Conservation (phyloP, 805 yeast genomes). For the Kazachstania taianensis region DNA sequence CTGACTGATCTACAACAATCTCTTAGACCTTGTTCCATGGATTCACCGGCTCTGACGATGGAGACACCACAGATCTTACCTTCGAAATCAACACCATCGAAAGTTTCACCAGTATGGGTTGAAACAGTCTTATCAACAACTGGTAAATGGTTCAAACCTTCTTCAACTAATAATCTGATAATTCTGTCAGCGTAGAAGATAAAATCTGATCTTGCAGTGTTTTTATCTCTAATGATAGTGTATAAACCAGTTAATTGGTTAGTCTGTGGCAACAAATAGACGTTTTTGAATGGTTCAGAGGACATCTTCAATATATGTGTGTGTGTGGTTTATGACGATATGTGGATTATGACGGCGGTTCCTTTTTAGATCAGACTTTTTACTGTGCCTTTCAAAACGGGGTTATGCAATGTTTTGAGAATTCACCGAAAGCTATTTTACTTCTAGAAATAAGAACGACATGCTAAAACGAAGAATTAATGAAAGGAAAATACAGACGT, state of each 20-base stretch:
- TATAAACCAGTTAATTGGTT: slow-evolving; percentile 82
- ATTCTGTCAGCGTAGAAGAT: slow-evolving; percentile 93
- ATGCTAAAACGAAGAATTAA: too few species aligned
- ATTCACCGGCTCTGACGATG: slow-evolving; percentile 96
- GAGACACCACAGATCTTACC: slow-evolving; percentile 98
- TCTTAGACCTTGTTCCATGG: slow-evolving; percentile 97
- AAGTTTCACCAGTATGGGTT: slow-evolving; percentile 68
- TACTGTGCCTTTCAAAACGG: background rate
- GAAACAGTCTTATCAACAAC: slow-evolving; percentile 57
- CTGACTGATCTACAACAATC: slow-evolving; percentile 95
- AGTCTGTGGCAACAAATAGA: slow-evolving; percentile 69
- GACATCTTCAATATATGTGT: slow-evolving; percentile 14
- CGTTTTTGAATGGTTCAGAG: slow-evolving; percentile 35
- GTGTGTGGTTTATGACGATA: background rate
- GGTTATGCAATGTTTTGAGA: too few species aligned
- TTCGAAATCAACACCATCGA: slow-evolving; percentile 67
- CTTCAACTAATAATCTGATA: slow-evolving; percentile 87
- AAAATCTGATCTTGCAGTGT: slow-evolving; percentile 81
- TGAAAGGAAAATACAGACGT: too few species aligned
- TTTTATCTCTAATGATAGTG: slow-evolving; percentile 77
- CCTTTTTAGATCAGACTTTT: background rate
- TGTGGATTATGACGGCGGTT: background rate
- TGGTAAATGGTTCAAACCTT: slow-evolving; percentile 89
- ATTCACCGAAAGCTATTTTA: too few species aligned
- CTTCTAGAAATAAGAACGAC: too few species aligned